Percentiles rank a stretch among this genome's conserved stretches.
Conservation (phyloP, 306 rosid genomes). For the Senna siamea region DNA sequence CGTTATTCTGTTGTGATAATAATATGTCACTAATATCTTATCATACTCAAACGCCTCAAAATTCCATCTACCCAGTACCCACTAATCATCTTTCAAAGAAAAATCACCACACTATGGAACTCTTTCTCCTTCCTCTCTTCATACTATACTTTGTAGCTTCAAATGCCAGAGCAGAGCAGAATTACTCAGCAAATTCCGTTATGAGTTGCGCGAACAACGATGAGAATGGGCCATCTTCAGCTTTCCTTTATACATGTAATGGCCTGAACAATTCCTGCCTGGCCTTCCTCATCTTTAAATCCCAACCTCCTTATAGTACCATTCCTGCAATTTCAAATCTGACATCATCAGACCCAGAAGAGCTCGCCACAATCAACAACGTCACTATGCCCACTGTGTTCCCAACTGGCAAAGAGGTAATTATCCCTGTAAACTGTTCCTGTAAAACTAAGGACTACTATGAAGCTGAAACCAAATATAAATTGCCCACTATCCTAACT, state of each 20-base stretch:
- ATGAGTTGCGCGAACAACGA: conserved; percentile 36
- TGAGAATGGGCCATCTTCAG: conserved; percentile 46
- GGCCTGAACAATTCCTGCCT: conserved; percentile 50
- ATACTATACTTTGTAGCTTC: conserved; percentile 10
- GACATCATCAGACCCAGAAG: conserved; percentile 51
- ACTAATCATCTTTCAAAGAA: background rate
- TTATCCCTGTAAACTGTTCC: conserved; percentile 65
- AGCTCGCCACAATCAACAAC: conserved; percentile 55
- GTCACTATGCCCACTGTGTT: conserved; percentile 32
- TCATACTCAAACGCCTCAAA: conserved; percentile 9
- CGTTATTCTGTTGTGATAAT: conserved; percentile 28
- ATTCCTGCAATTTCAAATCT: conserved; percentile 55
- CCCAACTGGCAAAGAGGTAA: conserved; percentile 52
- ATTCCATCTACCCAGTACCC: too few relatives aligned
- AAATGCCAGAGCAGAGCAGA: conserved; percentile 45
- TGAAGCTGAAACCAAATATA: conserved; percentile 48
- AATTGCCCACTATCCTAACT: conserved; percentile 13
- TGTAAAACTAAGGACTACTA: conserved; percentile 50
- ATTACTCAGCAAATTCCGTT: conserved; percentile 46
- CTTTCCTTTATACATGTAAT: conserved; percentile 64
- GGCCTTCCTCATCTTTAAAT: conserved; percentile 62
- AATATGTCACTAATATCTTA: conserved; percentile 2
- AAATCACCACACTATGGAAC: conserved; percentile 29
- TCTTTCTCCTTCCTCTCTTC: conserved; percentile 26
- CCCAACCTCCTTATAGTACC: conserved; percentile 55